These are phyloP conservation scores for Neckera pumila DNA, from an alignment of 225 moss, liverwort and hornwort species.

Conservation along the genomic window DNA sequence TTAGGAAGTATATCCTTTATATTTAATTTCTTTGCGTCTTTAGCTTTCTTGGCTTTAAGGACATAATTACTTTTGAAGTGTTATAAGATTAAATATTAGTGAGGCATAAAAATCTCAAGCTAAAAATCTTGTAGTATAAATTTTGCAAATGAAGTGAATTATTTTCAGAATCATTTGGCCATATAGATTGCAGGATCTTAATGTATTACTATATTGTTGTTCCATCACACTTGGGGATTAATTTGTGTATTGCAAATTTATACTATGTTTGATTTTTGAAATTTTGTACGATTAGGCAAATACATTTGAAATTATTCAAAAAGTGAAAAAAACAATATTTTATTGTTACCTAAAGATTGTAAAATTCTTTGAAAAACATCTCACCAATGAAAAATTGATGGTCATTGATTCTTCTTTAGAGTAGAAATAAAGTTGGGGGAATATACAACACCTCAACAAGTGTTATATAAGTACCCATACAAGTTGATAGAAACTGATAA, in stretches of 20 bases:
- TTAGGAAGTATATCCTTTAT: not conserved
- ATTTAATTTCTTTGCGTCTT: not conserved
- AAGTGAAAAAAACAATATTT: not conserved
- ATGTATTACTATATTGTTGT: not conserved
- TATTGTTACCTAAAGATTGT: not conserved
- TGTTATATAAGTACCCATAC: no score
- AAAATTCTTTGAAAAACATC: no score
- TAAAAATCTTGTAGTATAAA: not conserved
- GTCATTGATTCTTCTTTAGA: no score
- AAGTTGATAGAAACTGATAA: no score
- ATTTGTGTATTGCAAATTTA: not conserved
- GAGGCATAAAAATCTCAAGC: not conserved
- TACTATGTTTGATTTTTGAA: not conserved
- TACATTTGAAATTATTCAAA: no score
- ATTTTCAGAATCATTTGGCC: not conserved
- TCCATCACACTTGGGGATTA: rapidly evolving
- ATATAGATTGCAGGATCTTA: not conserved
- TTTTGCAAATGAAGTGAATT: not conserved
- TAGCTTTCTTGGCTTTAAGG: not conserved
- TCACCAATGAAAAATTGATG: no score
- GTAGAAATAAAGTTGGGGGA: no score
- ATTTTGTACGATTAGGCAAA: not conserved
- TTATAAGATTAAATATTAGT: not conserved
- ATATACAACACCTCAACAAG: no score
- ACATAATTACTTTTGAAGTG: not conserved